phyloP scores from a whole-genome alignment of 2,329 filamentous ascomycete species.

The Venturia effusa region DNA sequence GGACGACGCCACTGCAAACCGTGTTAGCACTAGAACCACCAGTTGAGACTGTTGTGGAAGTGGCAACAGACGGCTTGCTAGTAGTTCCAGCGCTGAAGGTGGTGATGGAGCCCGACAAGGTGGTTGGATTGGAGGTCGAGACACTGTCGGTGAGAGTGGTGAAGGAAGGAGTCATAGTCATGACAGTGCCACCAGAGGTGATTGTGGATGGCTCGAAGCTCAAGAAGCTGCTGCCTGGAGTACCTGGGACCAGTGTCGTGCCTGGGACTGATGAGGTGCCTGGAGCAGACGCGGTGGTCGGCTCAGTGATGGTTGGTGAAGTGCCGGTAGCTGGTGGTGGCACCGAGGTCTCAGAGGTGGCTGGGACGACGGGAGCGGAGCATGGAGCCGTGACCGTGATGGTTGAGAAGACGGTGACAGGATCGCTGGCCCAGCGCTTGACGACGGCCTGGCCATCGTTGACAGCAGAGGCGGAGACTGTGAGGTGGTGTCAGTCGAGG shows the following conservation, averaged over 20 bases:
- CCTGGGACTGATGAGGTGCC: background rate
- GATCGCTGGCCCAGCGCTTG: background rate
- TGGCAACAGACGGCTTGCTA: background rate
- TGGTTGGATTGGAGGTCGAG: background rate
- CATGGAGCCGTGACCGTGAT: background rate
- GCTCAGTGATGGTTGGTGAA: background rate
- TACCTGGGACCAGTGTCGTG: background rate
- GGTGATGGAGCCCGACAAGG: background rate
- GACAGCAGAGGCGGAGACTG: background rate
- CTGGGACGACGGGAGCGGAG: background rate
- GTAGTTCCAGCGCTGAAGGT: background rate
- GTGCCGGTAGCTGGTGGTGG: background rate
- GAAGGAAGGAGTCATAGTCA: background rate
- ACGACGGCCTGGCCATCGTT: background rate
- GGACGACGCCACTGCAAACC: background rate
- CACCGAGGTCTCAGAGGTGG: background rate
- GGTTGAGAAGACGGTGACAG: background rate
- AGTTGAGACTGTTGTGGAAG: background rate
- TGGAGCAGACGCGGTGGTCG: background rate
- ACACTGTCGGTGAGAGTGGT: background rate
- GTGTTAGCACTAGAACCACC: slow-evolving; percentile 2
- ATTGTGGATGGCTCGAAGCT: background rate
- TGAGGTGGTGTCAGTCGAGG: background rate
- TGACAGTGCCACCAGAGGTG: background rate
- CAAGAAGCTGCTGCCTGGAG: background rate